Evolutionary conservation across 305 asterid species (phyloP).

Genomic region (Fraxinus greggii): DNA sequence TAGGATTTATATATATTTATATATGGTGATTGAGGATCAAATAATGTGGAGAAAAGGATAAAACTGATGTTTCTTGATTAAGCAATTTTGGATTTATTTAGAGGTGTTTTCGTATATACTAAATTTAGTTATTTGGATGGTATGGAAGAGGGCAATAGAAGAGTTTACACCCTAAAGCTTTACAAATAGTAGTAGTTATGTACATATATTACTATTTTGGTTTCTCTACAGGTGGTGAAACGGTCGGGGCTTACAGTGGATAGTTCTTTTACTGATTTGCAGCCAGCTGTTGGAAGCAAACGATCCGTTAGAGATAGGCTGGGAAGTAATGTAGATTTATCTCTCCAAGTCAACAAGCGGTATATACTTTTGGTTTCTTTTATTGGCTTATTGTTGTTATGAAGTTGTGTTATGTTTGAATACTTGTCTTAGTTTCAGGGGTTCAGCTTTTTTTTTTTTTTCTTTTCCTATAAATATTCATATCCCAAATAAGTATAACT

Average conservation of each 20-base stretch:
- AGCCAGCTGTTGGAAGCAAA: constrained; percentile 57
- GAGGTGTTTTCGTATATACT: neutral
- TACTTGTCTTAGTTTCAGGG: constrained; percentile 4
- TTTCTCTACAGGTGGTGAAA: constrained; percentile 66
- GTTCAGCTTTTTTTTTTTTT: neutral
- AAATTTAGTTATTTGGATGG: neutral
- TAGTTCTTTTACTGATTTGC: constrained; percentile 31
- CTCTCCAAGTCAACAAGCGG: constrained; percentile 65
- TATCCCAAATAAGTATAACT: neutral
- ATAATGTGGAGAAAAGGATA: neutral
- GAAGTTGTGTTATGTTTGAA: neutral
- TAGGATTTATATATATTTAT: neutral
- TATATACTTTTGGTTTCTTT: constrained; percentile 20
- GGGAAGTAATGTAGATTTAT: constrained; percentile 55
- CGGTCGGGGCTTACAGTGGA: constrained; percentile 45
- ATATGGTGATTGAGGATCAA: neutral
- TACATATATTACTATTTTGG: neutral
- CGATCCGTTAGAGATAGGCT: constrained; percentile 79
- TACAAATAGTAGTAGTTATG: neutral
- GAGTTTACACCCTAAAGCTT: neutral
- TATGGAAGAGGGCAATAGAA: neutral
- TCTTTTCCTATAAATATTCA: neutral
- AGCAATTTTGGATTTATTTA: neutral
- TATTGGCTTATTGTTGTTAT: neutral
- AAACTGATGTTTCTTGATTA: constrained; percentile 11